Base-by-base conservation (phyloP, 176 grass and related monocot species). In the Aechmea fasciata region DNA sequence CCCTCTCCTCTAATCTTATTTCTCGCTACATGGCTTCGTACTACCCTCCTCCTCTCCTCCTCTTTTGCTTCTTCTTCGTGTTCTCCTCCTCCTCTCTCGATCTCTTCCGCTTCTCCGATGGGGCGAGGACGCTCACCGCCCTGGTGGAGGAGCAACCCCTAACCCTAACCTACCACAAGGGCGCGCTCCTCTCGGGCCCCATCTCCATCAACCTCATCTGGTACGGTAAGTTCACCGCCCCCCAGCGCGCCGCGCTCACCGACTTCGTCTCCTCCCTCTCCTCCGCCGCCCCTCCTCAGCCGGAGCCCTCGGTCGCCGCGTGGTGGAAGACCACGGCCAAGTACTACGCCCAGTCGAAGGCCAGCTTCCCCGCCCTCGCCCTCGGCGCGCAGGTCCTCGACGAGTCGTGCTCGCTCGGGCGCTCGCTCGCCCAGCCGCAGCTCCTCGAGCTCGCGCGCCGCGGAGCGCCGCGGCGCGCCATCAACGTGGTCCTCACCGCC, bases 401-500 rank as follows among this genome's bases (percentile, higher is more conserved):
- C 51, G 11, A 15, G 11, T 76, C 80, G 13, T 87, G 65, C 74
- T 83, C 94, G 5, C 50, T 97, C 24, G 94, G 94, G 5, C 72
- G 59, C 61, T 85, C 51, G 0, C 86, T 97, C 51, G 49, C 54
- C 0, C 80, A 84, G n/a, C 2, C 13, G 1, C 84, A 90, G 71
- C 73, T 99, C 70, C 12, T 82, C 17, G 8, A 3, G 15, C 84
- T 99, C 23, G 89, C 82, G 0, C 55, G 66, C 0, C 80, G 75
- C 64, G 94, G 89, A 0, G 48, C 22, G 0, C 26, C 79, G 13
- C 76, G 80, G 47, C 66, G 78, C 54, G 80, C 84, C 47, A 73
- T 99, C 84, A 92, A 90, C 75, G 77, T 99, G 5, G 94, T 99
- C 11, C 84, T 99, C 33, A 99, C 94, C 0, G 82, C 94, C 5